These are phyloP conservation scores for Sugiyamaella paludigena DNA, from an alignment of 1,139 yeast species.

Conservation along the genomic window DNA sequence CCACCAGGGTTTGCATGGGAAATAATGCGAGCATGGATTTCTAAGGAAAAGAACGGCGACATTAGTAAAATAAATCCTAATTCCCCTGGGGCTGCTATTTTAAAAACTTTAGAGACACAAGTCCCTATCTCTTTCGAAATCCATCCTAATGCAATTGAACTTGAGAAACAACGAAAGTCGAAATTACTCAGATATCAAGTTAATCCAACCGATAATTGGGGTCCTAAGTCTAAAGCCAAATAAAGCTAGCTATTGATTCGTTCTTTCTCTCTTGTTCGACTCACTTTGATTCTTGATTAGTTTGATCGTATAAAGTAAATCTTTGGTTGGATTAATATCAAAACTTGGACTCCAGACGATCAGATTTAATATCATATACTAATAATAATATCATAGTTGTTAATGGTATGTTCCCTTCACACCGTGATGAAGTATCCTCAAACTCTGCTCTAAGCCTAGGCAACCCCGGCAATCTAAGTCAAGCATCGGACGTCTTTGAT, in stretches of 20 bases:
- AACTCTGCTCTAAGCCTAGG: too few species aligned
- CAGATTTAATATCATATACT: too few species aligned
- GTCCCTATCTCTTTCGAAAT: slow-evolving; percentile 44
- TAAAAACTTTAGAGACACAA: slow-evolving; percentile 40
- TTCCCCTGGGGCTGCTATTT: slow-evolving; percentile 64
- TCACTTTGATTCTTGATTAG: too few species aligned
- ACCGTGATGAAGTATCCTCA: too few species aligned
- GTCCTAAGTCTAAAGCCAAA: slow-evolving; percentile 66
- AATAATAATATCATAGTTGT: too few species aligned
- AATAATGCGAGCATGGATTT: slow-evolving; percentile 66
- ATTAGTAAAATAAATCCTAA: slow-evolving; percentile 45
- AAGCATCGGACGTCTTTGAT: too few species aligned
- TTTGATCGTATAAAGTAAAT: too few species aligned
- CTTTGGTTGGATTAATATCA: too few species aligned
- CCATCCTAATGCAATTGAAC: slow-evolving; percentile 54
- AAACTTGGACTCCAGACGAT: too few species aligned
- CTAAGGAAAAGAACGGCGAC: slow-evolving; percentile 41
- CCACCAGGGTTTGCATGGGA: slow-evolving; percentile 78
- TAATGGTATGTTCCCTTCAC: too few species aligned
- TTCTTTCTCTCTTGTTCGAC: too few species aligned
- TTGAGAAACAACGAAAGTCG: slow-evolving; percentile 61
- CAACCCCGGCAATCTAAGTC: too few species aligned
- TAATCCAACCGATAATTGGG: slow-evolving; percentile 94
- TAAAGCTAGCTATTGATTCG: neutral
- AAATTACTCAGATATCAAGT: slow-evolving; percentile 86